Evolutionary conservation across 164 flowering plant species (phyloP).

Genomic region (Malania oleifera): DNA sequence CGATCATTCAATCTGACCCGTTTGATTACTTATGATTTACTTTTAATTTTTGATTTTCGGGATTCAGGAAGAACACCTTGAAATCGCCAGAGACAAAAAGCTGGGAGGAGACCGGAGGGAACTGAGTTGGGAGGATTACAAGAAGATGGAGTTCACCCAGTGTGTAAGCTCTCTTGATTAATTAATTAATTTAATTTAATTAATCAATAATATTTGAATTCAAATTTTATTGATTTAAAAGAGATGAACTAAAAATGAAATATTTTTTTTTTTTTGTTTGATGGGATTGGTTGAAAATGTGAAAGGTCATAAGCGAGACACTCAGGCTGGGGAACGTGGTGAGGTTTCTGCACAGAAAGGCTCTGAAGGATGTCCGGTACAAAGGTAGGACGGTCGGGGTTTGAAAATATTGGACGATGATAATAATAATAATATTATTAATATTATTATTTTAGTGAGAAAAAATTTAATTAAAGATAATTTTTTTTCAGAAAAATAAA

Average conservation of each 20-base stretch:
- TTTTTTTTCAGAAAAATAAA: too few species aligned
- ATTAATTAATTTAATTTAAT: not conserved
- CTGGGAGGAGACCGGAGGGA: conserved; percentile 41
- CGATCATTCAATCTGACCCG: too few species aligned
- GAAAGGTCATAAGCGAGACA: conserved; percentile 82
- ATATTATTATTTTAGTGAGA: too few species aligned
- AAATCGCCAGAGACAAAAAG: conserved; percentile 48
- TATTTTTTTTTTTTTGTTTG: not conserved
- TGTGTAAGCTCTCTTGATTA: conserved; percentile 48
- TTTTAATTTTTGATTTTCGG: not conserved
- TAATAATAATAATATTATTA: too few species aligned
- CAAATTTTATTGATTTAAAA: not conserved
- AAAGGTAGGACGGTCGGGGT: conserved; percentile 55
- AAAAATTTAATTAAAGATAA: too few species aligned
- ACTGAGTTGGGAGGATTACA: conserved; percentile 89
- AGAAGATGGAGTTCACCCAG: conserved; percentile 90
- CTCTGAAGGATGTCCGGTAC: conserved; percentile 69
- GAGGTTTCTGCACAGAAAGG: conserved; percentile 83
- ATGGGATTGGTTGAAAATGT: too few species aligned
- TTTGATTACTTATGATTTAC: not conserved
- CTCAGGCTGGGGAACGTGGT: conserved; percentile 89
- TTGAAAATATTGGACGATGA: too few species aligned
- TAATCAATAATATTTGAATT: not conserved
- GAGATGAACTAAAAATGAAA: too few species aligned
- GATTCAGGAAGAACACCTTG: conserved; percentile 71